Evolutionary conservation across 1,284 basidiomycete genomes (phyloP).

Genomic region (Rhodofomes roseus): DNA sequence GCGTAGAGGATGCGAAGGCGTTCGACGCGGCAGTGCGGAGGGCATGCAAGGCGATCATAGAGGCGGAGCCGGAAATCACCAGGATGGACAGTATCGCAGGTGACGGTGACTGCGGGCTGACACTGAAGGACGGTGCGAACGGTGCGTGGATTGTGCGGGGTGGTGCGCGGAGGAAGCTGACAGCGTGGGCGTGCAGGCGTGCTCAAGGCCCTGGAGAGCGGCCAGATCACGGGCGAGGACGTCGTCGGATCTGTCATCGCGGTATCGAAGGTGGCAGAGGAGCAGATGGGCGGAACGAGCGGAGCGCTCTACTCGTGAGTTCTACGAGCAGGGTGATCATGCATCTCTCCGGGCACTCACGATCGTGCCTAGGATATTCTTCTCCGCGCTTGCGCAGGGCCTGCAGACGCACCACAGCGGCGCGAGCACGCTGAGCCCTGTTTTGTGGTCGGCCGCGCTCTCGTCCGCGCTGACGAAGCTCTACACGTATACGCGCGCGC

Average conservation of each 20-base stretch:
- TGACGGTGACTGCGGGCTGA: slow-evolving; percentile 79
- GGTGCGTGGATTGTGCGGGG: slow-evolving; percentile 27
- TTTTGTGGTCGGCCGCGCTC: slow-evolving; percentile 64
- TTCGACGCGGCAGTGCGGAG: slow-evolving; percentile 59
- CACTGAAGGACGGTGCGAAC: slow-evolving; percentile 71
- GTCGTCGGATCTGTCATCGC: slow-evolving; percentile 62
- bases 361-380: slow-evolving; percentile 65
- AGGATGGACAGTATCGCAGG: slow-evolving; percentile 81
- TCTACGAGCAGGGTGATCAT: too few species aligned
- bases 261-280: slow-evolving; percentile 76
- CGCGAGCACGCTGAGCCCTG: slow-evolving; percentile 36
- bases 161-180: not conserved
- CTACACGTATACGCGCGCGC: slow-evolving; percentile 86
- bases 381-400: slow-evolving; percentile 81
- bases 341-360: too few species aligned
- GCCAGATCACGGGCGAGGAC: slow-evolving; percentile 56
- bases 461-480: slow-evolving; percentile 64
- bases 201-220: slow-evolving; percentile 43
- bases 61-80: slow-evolving; percentile 86
- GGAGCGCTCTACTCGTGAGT: slow-evolving; percentile 88
- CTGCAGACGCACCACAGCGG: slow-evolving; percentile 41
- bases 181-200: slow-evolving; percentile 39
- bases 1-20: slow-evolving; percentile 38
- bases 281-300: slow-evolving; percentile 90
- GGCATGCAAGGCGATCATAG: slow-evolving; percentile 70